Evolutionary conservation across 345 rosid genomes (phyloP), one percentile per base, ranked within the genome.

Genomic region (Eucalyptus grandis): DNA sequence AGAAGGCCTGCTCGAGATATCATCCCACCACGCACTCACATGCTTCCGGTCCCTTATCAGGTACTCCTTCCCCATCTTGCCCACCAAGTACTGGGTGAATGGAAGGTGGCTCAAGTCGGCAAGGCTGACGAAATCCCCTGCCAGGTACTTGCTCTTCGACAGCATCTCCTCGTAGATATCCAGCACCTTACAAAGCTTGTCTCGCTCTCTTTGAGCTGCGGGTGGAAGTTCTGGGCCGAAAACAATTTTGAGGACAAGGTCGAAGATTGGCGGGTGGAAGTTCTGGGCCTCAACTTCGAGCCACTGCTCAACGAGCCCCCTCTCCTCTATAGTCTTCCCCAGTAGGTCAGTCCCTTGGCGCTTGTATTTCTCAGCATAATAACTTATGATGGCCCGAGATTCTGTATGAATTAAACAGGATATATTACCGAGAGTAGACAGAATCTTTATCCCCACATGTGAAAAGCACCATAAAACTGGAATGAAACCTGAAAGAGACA

Each of bases 61-160:
- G 85, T 93, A 87, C 89, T 92, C 93, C 89, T 93, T 95, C 46
- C 91, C 89, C 80, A 94, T 92, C 5, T 90, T 93, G 44, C 95
- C 95, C 34, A 96, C 94, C 94, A 96, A 86, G 91, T 93, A 94
- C 24, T 96, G 93, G 7, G 95, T 94, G 72, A 93, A 93, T 0
- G 97, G 96, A 6, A 96, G 93, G 92, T 96, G 94, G 89, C 96
- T 94, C 27, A 94, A 91, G 89, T 96, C 97, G 44, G 99, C 98
- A 43, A 96, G 89, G 92, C 96, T 94, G 80, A 96, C 92, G 93
- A 93, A 96, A 88, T 94, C 95, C 4, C 98, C 97, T 9, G 94
- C 98, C 49, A 95, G 88, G 91, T 96, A 96, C 92, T 94, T 92
- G 93, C 91, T 93, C 91, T 92, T 91, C 0, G 97, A 90, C 21